Percentiles rank a stretch among this genome's conserved stretches.
phyloP scores from a whole-genome alignment of 2,329 filamentous ascomycete species.

The Huntiella abstrusa region DNA sequence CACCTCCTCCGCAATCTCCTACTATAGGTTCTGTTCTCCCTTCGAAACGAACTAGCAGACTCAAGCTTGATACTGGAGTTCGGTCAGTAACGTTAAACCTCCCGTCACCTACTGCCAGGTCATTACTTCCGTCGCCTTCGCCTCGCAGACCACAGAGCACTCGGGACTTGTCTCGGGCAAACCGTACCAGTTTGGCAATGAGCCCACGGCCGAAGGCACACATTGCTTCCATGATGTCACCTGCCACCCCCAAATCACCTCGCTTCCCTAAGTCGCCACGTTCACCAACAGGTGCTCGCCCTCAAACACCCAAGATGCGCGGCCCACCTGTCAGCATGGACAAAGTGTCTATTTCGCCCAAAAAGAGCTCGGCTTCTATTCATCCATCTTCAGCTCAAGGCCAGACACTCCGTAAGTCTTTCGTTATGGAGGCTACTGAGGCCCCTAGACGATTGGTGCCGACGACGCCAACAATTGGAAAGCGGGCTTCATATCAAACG shows the following conservation, averaged over 20 bases:
- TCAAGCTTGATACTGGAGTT: not conserved
- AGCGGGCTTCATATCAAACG: slow-evolving; percentile 2
- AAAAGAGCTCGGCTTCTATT: slow-evolving; percentile 1
- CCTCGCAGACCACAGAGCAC: slow-evolving; percentile 6
- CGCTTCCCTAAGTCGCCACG: not conserved
- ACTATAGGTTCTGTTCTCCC: not conserved
- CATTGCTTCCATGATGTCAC: slow-evolving; percentile 7
- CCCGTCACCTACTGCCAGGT: not conserved
- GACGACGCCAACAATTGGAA: not conserved
- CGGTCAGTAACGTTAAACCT: slow-evolving; percentile 1
- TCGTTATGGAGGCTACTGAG: slow-evolving; percentile 7
- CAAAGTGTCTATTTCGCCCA: slow-evolving; percentile 4
- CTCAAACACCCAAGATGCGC: slow-evolving; percentile 2
- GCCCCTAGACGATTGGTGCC: not conserved
- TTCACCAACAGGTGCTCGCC: not conserved
- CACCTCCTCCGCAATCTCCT: not conserved
- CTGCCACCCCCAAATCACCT: not conserved
- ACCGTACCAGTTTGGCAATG: not conserved
- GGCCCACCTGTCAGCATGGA: slow-evolving; percentile 12
- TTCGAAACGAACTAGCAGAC: slow-evolving; percentile 1
- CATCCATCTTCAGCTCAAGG: not conserved
- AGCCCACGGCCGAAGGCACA: not conserved
- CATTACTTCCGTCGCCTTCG: not conserved
- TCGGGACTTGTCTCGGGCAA: not conserved
- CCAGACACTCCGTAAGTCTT: slow-evolving; percentile 2